Base-by-base conservation (phyloP, 129 eudicot species). In the Solidago caesia region DNA sequence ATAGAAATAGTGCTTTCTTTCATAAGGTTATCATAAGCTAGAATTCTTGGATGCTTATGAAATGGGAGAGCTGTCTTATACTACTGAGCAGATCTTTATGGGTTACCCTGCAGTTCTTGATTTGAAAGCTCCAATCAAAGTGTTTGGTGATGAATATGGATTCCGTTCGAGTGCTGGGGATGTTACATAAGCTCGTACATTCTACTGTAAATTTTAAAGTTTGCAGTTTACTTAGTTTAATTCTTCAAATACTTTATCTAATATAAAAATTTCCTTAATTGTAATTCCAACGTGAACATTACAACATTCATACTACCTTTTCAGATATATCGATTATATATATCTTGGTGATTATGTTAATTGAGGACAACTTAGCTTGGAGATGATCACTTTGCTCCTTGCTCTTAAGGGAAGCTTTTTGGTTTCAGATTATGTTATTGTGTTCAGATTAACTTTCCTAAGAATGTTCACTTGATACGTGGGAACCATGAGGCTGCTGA, bases 401-500 rank as follows among this genome's bases (percentile, higher is more conserved):
- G 97, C 99, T 39, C 83, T 94, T 4, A 94, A 94, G 97, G 99
- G 79, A 84, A 84, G 77, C 82, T 75, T 85, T 60, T 70, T 53
- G 7, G 7, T 62, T 67, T 15, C 4, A 4, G 13, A 6, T 13
- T 60, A 43, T 70, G 52, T 66, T 75, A 5, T 26, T 63, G 79
- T 64, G n/a, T 84, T 47, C 83, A 94, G 99, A 91, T 94, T 67
- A 90, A 87, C 29, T 85, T 86, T 86, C 97, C 99, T 5, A 93
- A 94, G 39, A 91, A 84, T 72, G 81, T 94, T 79, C 97, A 94
- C 82, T 77, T 94, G 74, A 94, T 94, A 75, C 97, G 97, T 29
- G 98, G 98, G 73, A 94, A 94, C 77, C 98, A 94, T 16, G 98
- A 94, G 82, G 98, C 97, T 44, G 98, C 98, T 76, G 98, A 94